Evolutionary conservation across 768 basidiomycete genomes (phyloP).

Genomic region (Pluteus cervinus): DNA sequence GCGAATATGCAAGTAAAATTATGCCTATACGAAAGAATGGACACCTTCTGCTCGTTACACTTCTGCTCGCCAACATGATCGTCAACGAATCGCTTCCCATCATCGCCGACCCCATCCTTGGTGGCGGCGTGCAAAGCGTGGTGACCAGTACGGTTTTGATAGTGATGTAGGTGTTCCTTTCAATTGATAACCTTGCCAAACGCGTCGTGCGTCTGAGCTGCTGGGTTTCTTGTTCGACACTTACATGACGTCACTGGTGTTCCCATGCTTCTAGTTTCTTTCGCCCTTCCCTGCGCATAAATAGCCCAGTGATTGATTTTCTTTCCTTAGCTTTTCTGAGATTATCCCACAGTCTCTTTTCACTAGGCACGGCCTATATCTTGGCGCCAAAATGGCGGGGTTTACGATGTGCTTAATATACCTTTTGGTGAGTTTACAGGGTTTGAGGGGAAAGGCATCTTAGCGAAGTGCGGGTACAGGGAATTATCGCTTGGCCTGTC

Average conservation of each 20-base stretch:
- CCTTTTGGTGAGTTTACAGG: constrained; percentile 42
- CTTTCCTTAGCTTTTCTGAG: constrained; percentile 65
- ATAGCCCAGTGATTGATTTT: constrained; percentile 6
- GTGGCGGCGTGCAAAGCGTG: constrained; percentile 73
- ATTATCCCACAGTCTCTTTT: constrained; percentile 93
- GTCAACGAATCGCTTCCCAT: constrained; percentile 85
- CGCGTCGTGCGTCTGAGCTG: constrained; percentile 7
- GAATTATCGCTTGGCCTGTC: constrained; percentile 76
- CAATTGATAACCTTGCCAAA: background rate
- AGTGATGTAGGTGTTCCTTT: constrained; percentile 72
- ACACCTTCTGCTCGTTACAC: constrained; percentile 76
- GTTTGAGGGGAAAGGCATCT: background rate
- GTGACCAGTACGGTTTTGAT: constrained; percentile 80
- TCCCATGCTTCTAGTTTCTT: background rate
- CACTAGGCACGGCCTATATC: constrained; percentile 82
- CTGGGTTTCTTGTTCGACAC: constrained; percentile 1
- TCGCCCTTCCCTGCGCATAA: background rate
- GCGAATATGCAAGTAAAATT: constrained; percentile 77
- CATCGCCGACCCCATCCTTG: constrained; percentile 74
- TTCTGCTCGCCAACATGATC: constrained; percentile 87
- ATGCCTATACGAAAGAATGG: constrained; percentile 82
- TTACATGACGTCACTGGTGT: constrained; percentile 26
- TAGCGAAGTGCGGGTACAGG: constrained; percentile 30
- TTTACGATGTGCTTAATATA: constrained; percentile 66
- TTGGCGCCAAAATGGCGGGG: constrained; percentile 82